These are phyloP conservation scores for Nissolia schottii DNA, from an alignment of 306 rosid genomes.

Conservation along the genomic window DNA sequence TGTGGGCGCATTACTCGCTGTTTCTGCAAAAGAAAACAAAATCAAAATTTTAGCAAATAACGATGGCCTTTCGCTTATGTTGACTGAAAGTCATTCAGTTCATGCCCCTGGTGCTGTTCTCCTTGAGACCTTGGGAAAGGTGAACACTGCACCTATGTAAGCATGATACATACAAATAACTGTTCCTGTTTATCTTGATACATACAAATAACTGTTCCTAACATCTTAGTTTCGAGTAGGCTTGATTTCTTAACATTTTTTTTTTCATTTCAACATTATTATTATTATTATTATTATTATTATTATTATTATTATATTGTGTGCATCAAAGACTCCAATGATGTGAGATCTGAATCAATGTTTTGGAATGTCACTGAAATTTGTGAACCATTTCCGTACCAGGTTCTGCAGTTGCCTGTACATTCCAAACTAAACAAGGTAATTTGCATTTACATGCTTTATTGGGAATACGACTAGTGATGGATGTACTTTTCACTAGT, in stretches of 20 bases:
- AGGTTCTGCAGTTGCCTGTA: conserved; percentile 28
- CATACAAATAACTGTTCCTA: background rate
- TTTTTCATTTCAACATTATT: background rate
- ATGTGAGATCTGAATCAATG: background rate
- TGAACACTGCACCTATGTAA: background rate
- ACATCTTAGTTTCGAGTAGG: background rate
- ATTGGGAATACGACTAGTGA: background rate
- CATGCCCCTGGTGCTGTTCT: background rate
- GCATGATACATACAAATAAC: background rate
- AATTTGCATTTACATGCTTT: background rate
- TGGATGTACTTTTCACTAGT: background rate
- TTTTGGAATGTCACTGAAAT: conserved; percentile 13
- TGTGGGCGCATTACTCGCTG: conserved; percentile 44
- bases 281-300: too few relatives aligned
- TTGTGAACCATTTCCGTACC: conserved; percentile 27
- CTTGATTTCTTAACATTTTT: background rate
- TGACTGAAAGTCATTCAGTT: background rate
- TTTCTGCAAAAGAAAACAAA: conserved; percentile 37
- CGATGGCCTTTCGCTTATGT: background rate
- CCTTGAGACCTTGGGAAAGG: conserved; percentile 12
- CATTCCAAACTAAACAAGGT: conserved; percentile 1
- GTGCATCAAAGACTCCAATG: background rate
- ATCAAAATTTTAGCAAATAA: conserved; percentile 38
- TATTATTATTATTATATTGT: too few relatives aligned
- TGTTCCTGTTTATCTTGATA: background rate